Evolutionary conservation across 208 protist genomes (phyloP).

Genomic region (Trypanosoma mega): DNA sequence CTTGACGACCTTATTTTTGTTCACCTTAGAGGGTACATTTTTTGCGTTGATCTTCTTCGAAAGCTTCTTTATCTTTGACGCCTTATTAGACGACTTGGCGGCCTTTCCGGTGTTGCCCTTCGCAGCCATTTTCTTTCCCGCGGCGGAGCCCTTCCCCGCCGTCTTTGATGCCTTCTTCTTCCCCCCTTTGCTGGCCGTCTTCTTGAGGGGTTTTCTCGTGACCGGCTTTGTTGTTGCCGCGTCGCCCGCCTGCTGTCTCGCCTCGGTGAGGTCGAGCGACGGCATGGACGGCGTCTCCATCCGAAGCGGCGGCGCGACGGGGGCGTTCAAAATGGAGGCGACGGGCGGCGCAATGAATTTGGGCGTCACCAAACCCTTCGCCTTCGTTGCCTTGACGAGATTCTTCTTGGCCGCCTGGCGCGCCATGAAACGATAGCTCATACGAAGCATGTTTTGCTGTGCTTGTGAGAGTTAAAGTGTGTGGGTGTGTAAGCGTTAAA

Average conservation of each 20-base stretch:
- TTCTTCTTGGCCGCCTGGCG: constrained; percentile 9
- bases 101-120: no score
- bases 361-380: not conserved
- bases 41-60: not conserved
- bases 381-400: constrained; percentile 2
- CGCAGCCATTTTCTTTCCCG: no score
- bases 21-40: no score
- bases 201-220: not conserved
- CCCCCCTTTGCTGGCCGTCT: constrained; percentile 1
- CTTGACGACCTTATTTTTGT: not conserved
- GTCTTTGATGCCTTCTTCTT: not conserved
- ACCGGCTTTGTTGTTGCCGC: not conserved
- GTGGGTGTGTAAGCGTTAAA: not conserved
- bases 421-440: constrained; percentile 20
- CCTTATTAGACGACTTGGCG: constrained; percentile 20
- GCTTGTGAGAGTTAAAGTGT: not conserved
- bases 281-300: constrained; percentile 20
- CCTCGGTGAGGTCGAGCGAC: constrained; percentile 4
- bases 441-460: constrained; percentile 10
- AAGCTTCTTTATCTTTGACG: not conserved
- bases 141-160: not conserved
- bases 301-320: constrained; percentile 14
- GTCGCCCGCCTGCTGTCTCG: not conserved
- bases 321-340: constrained; percentile 11
- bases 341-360: constrained; percentile 1